Base-by-base conservation (phyloP, 176 grass and related monocot genomes). In the Oryza meyeriana region DNA sequence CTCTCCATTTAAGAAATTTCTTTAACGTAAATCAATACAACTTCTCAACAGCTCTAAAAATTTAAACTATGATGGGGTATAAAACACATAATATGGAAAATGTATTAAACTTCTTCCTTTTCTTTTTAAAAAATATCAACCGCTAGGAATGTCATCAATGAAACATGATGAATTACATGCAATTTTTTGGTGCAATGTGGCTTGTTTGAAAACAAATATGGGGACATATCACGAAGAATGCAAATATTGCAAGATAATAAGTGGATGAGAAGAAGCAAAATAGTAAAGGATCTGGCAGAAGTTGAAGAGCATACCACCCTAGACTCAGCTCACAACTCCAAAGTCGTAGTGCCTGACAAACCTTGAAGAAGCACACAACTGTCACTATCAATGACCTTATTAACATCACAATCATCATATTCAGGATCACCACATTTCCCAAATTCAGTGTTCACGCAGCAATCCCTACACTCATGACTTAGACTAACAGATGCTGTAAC, bases 221-320 rank as follows among this genome's bases (percentile, higher is more conserved):
- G 41, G 41, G 41, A 13, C 10, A 44, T 44, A 10, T 44, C 10
- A 44, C 10, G 38, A 40, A 5, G 2, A 2, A 75, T 50, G 34
- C 5, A 75, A 57, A 11, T 59, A 75, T 58, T 44, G 41, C 1
- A 44, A 44, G 11, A 44, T 12, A 12, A 44, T 8, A 44, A 31
- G 11, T 14, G 58, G 6, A 76, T 61, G 3, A 13, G 4, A 76
- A 76, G 50, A 31, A 76, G 32, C 12, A 61, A 36, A 33, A 20
- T 38, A 58, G 47, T 2, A n/a, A n/a, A 75, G 20, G 48, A 76
- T 5, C 24, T 35, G 59, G 12, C 22, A 80, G n/a, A 55, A 48
- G 44, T 69, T 31, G 9, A 78, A n/a, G n/a, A 40, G 61, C 48
- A 55, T 81, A 81, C 78, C 78, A 40, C 31, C 28, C 34, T 7